Evolutionary conservation across 1,284 basidiomycete species (phyloP).

Genomic region (Austroboletus niveus): DNA sequence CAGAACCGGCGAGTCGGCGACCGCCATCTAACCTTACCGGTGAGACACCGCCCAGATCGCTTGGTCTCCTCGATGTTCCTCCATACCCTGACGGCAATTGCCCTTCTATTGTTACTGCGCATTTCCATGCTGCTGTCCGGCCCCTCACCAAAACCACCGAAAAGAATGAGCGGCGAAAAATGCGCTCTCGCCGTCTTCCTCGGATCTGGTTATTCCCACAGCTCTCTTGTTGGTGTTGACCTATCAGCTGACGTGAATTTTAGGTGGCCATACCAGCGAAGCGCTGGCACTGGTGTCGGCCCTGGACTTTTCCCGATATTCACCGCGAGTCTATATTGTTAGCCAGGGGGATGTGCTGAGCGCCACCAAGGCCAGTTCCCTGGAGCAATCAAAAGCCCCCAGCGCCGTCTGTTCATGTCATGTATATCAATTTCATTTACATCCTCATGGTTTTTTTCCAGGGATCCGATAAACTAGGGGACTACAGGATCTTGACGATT

Average conservation of each 20-base stretch:
- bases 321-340: slow-evolving; percentile 78
- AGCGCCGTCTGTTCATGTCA: slow-evolving; percentile 18
- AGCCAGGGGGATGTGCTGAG: slow-evolving; percentile 84
- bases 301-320: slow-evolving; percentile 77
- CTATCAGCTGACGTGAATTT: slow-evolving; percentile 9
- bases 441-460: slow-evolving; percentile 15
- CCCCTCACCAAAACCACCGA: slow-evolving; percentile 10
- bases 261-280: slow-evolving; percentile 95
- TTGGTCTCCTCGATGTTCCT: slow-evolving; percentile 14
- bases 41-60: neutral
- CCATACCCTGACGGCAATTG: slow-evolving; percentile 7
- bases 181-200: slow-evolving; percentile 54
- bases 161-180: slow-evolving; percentile 22
- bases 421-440: neutral
- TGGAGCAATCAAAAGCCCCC: slow-evolving; percentile 53
- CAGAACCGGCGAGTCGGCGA: neutral
- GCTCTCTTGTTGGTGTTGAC: neutral
- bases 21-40: neutral
- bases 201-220: slow-evolving; percentile 48
- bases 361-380: slow-evolving; percentile 60
- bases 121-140: slow-evolving; percentile 17
- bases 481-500: slow-evolving; percentile 60
- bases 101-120: slow-evolving; percentile 20
- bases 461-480: slow-evolving; percentile 9
- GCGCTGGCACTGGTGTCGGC: slow-evolving; percentile 74